These are phyloP conservation scores for Allium sativum DNA, from an alignment of 106 monocot genomes.

Conservation along the genomic window DNA sequence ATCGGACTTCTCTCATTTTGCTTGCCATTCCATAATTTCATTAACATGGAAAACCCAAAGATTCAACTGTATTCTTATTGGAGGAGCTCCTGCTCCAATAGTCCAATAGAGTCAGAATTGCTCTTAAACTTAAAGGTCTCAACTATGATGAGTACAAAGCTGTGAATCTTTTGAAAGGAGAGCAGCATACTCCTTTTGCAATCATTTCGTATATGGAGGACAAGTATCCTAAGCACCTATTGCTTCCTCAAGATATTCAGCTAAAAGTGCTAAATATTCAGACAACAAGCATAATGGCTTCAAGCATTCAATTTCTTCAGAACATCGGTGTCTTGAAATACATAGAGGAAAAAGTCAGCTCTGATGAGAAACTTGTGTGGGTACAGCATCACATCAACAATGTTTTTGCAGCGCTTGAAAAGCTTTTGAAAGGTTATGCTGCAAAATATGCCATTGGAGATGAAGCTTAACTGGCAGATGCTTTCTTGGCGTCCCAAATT, in stretches of 20 bases:
- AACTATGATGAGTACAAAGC: conserved; percentile 64
- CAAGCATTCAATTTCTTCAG: conserved; percentile 53
- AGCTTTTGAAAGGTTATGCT: conserved; percentile 27
- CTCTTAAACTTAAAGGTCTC: conserved; percentile 66
- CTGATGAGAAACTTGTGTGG: conserved; percentile 40
- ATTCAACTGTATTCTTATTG: conserved; percentile 66
- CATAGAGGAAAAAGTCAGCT: conserved; percentile 32
- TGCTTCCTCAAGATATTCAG: conserved; percentile 37
- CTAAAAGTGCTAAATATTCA: conserved; percentile 37
- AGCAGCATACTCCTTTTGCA: conserved; percentile 50
- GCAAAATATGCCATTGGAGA: conserved; percentile 57
- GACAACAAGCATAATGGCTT: conserved; percentile 46
- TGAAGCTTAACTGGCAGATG: conserved; percentile 45
- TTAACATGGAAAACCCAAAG: conserved; percentile 18
- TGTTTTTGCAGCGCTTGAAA: conserved; percentile 47
- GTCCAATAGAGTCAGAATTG: conserved; percentile 67
- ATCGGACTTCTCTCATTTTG: too few relatives aligned
- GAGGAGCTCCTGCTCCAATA: conserved; percentile 61
- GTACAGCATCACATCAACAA: conserved; percentile 18
- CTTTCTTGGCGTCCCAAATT: conserved; percentile 47
- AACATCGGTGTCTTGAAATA: conserved; percentile 25
- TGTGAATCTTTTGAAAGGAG: conserved; percentile 68
- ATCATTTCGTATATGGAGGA: conserved; percentile 55
- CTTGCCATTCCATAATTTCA: too few relatives aligned
- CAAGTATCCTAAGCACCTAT: conserved; percentile 33